Percentiles rank a stretch among this genome's conserved stretches.
Evolutionary conservation across 2,329 filamentous ascomycete species (phyloP).

Genomic region (Sporothrix inflata): DNA sequence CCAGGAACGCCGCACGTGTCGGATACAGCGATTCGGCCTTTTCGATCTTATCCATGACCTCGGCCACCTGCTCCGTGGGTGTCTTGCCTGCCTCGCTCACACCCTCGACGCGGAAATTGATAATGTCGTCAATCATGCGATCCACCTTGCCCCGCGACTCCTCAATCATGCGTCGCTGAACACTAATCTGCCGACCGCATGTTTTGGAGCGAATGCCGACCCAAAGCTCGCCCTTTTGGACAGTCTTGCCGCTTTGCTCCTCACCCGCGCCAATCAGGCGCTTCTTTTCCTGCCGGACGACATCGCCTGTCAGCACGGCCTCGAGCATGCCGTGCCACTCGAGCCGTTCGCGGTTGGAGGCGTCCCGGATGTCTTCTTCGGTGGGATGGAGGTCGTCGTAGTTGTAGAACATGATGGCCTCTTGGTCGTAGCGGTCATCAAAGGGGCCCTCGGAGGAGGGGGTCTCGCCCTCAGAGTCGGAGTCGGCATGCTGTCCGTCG

Average conservation of each 20-base stretch:
- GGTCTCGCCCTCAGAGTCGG: constrained; percentile 88
- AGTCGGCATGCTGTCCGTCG: constrained; percentile 68
- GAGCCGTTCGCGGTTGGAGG: constrained; percentile 82
- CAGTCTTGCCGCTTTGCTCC: constrained; percentile 60
- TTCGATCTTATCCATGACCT: constrained; percentile 88
- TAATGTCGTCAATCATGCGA: constrained; percentile 80
- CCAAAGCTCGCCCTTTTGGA: constrained; percentile 83
- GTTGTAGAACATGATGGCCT: constrained; percentile 89
- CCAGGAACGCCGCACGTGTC: constrained; percentile 72
- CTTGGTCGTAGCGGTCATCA: constrained; percentile 87
- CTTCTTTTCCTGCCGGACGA: constrained; percentile 98
- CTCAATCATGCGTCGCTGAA: constrained; percentile 86
- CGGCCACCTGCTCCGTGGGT: constrained; percentile 83
- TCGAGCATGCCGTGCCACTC: constrained; percentile 99
- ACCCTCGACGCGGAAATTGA: constrained; percentile 91
- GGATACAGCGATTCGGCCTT: constrained; percentile 85
- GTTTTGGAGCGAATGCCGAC: constrained; percentile 81
- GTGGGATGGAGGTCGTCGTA: constrained; percentile 88
- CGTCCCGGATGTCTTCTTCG: constrained; percentile 85
- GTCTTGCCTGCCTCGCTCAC: constrained; percentile 89
- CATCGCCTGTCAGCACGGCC: constrained; percentile 92
- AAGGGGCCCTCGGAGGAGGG: constrained; percentile 81
- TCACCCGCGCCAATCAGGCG: constrained; percentile 79
- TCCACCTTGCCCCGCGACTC: constrained; percentile 77
- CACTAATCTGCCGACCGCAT: constrained; percentile 79